Evolutionary conservation across 2,329 filamentous ascomycete genomes (phyloP).

Genomic region (Byssoonygena ceratinophila): DNA sequence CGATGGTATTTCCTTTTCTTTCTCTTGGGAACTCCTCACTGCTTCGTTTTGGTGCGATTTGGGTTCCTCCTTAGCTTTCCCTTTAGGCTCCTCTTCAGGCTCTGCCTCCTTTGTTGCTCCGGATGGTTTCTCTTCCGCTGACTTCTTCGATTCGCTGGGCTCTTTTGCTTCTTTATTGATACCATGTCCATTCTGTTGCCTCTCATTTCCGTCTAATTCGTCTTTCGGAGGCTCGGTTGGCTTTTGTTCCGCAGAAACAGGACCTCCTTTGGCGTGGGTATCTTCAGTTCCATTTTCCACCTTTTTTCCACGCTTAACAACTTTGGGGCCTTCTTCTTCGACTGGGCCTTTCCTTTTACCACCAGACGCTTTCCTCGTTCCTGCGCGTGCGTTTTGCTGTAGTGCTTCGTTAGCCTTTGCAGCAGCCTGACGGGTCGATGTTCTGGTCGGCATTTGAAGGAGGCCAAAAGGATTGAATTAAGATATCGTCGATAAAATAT

Average conservation of each 20-base stretch:
- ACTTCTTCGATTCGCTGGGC: constrained; percentile 13
- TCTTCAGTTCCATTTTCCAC: constrained; percentile 11
- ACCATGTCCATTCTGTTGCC: constrained; percentile 10
- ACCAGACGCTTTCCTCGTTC: constrained; percentile 23
- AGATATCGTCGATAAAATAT: too few relatives aligned
- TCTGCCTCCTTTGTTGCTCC: constrained; percentile 8
- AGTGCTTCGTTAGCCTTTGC: constrained; percentile 37
- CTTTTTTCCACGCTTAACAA: constrained; percentile 35
- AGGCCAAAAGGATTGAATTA: too few relatives aligned
- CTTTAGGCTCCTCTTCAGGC: constrained; percentile 4
- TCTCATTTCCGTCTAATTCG: constrained; percentile 18
- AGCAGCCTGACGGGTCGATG: constrained; percentile 36
- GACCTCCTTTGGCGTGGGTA: constrained; percentile 2
- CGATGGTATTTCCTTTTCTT: constrained; percentile 44
- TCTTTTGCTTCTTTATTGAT: constrained; percentile 18
- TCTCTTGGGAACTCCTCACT: constrained; percentile 41
- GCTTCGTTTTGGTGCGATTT: constrained; percentile 24
- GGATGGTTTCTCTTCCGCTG: neutral
- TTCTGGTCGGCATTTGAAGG: constrained; percentile 26
- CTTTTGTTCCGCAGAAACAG: neutral
- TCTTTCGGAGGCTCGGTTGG: constrained; percentile 16
- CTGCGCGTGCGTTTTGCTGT: constrained; percentile 24
- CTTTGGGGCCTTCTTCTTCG: constrained; percentile 20
- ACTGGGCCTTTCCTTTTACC: constrained; percentile 33
- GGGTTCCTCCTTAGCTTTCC: constrained; percentile 1